Base-by-base conservation (phyloP, 495 filamentous ascomycete genomes). In the Penicillium canescens region DNA sequence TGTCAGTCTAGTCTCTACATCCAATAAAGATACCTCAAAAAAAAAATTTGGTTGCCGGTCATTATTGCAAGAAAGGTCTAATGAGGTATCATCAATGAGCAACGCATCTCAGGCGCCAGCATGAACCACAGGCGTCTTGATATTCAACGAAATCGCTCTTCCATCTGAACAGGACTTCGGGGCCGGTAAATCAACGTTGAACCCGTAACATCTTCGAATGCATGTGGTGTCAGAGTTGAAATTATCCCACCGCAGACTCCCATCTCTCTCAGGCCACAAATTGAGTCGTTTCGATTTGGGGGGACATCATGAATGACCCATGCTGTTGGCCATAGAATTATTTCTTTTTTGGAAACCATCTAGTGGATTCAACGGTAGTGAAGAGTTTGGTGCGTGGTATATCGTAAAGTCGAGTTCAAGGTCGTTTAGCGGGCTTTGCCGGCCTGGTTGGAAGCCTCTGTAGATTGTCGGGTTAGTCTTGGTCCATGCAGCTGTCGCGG, bases 361-460 rank as follows among this genome's bases (percentile, higher is more conserved):
- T 16, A 31, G 52, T 48, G 59, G 47, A 45, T 63, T 52, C 60
- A 65, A 53, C 48, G 50, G 53, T 47, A 34, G 43, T 59, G 35
- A 28, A 47, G 48, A 50, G 53, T 46, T 55, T 45, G 35, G 45
- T 63, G 56, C 35, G 52, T 48, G 9, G 40, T 52, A 42, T 46
- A 41, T 42, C 46, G 40, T 57, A 34, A 55, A 46, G 21, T 58
- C 40, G 34, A 47, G 20, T 37, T 42, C 38, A 31, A 46, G 5
- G 34, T 47, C 45, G 31, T 66, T 75, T 69, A 80, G 42, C 69
- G 67, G 20, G 69, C 72, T 53, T 80, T 81, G 38, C 73, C 71
- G 34, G 73, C 78, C 57, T 82, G 78, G 62, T 80, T 77, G 47
- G 77, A 73, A 54, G 78, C 77, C 60, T 81, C 79, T 82, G 57